Percentiles rank a stretch among this genome's conserved stretches.
These are phyloP conservation scores for Talaromyces verruculosus DNA, from an alignment of 2,329 filamentous ascomycete genomes.

Conservation along the genomic window DNA sequence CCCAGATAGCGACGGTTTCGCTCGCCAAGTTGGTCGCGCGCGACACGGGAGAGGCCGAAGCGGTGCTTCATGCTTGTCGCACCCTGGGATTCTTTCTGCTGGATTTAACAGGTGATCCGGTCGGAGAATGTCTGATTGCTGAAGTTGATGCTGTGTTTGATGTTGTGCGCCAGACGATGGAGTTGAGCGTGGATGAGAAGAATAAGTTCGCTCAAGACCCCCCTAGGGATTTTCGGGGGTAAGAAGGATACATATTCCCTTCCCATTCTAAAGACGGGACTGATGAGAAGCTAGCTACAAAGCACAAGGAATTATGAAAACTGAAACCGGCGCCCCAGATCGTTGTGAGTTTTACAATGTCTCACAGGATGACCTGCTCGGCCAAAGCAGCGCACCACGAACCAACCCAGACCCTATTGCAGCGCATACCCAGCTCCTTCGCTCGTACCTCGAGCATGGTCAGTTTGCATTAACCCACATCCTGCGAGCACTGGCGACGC, in stretches of 20 bases:
- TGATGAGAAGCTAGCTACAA: constrained; percentile 22
- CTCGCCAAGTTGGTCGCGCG: constrained; percentile 5
- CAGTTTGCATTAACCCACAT: constrained; percentile 30
- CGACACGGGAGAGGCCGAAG: constrained; percentile 2
- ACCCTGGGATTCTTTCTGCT: constrained; percentile 56
- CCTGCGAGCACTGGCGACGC: constrained; percentile 28
- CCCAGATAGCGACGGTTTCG: constrained; percentile 2
- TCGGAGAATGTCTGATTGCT: constrained; percentile 30
- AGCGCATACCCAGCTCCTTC: constrained; percentile 25
- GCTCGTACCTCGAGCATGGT: constrained; percentile 22
- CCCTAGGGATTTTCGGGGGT: constrained; percentile 16
- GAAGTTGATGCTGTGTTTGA: constrained; percentile 8
- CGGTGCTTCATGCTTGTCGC: constrained; percentile 31
- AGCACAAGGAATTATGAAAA: constrained; percentile 22
- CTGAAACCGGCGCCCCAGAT: constrained; percentile 29
- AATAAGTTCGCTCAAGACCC: constrained; percentile 37
- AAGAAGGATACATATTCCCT: neutral
- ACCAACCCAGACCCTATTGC: constrained; percentile 23
- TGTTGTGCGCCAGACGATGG: constrained; percentile 7
- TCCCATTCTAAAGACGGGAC: neutral
- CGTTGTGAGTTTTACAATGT: constrained; percentile 34
- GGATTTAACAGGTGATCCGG: constrained; percentile 35
- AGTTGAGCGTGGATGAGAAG: constrained; percentile 42
- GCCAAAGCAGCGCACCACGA: constrained; percentile 23
- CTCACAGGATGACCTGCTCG: constrained; percentile 34